These are phyloP conservation scores for Agroathelia rolfsii DNA, from an alignment of 1,284 basidiomycete species.

Conservation along the genomic window DNA sequence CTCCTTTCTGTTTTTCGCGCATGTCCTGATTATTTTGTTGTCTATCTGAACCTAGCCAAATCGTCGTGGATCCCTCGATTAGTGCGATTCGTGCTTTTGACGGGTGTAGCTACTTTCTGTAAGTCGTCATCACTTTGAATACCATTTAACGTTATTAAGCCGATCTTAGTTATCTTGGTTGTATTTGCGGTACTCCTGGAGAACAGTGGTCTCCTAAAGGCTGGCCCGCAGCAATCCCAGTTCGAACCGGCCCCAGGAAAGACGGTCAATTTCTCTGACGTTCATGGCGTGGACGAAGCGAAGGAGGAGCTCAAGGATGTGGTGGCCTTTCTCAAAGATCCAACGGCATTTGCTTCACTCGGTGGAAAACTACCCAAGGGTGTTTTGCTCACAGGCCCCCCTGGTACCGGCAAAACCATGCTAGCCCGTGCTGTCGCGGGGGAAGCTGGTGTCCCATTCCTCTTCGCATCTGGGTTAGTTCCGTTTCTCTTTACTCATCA, in stretches of 20 bases:
- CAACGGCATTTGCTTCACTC: constrained; percentile 76
- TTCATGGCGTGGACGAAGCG: constrained; percentile 91
- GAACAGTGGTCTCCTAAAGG: constrained; percentile 85
- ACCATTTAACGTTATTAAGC: too few species aligned
- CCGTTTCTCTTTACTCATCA: constrained; percentile 1
- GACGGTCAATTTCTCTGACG: constrained; percentile 82
- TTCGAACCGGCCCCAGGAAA: constrained; percentile 74
- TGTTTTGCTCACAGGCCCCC: constrained; percentile 80
- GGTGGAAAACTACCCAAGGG: constrained; percentile 91
- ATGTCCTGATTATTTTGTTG: constrained; percentile 2
- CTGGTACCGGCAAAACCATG: constrained; percentile 95
- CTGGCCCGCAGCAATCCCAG: constrained; percentile 65
- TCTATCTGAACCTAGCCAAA: constrained; percentile 45
- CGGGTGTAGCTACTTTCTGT: constrained; percentile 43
- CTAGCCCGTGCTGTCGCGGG: constrained; percentile 93
- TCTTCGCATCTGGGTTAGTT: constrained; percentile 72
- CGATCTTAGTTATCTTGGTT: constrained; percentile 59
- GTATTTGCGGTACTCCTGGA: constrained; percentile 83
- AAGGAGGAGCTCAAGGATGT: constrained; percentile 92
- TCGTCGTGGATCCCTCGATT: constrained; percentile 55
- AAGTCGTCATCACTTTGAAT: constrained; percentile 16
- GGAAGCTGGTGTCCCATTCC: constrained; percentile 91
- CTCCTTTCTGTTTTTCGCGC: neutral
- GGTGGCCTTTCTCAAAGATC: constrained; percentile 88
- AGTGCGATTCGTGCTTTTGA: constrained; percentile 48